Base-by-base conservation (phyloP, 805 yeast species). In the Priceomyces fermenticarens region DNA sequence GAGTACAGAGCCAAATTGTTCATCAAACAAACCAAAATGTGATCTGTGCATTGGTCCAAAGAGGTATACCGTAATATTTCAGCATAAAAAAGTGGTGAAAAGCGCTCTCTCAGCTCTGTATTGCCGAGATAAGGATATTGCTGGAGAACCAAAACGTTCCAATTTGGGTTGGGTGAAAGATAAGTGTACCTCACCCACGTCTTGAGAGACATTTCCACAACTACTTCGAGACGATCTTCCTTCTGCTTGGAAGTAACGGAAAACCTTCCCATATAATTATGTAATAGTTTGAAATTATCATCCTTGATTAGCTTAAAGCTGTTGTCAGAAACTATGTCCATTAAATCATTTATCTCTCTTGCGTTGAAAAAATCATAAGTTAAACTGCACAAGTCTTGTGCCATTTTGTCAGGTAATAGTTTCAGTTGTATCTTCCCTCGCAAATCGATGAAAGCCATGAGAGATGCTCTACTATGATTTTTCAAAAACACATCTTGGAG, bases 41-140 rank as follows among this genome's bases (percentile, higher is more conserved):
- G 45, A 32, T 62, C 67, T 29, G 41, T 45, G 34, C 57, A 57
- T 3, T 51, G 48, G 3, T 51, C 43, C 12, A 57, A 39, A 6
- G 40, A 41, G 2, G 58, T 49, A 36, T 46, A 54, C 13, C 51
- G 43, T 30, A 63, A 46, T 10, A 63, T 48, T 32, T 58, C 60
- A 11, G 40, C 35, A 42, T 60, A 61, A 17, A 68, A 52, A 30
- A 47, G 59, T 35, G 65, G 43, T 2, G 53, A 43, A 47, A 63
- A 69, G 39, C 58, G 56, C 6, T 59, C 60, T 44, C 74, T 44
- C 67, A 66, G 70, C 17, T 53, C 49, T 0, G 53, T 40, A 41
- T 68, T 68, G 3, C 75, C 75, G 36, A 65, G 49, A 41, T 67
- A 70, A 1, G 72, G 69, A 45, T 51, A 70, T 26, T 55, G 58